Evolutionary conservation across 108 stramenopile genomes (phyloP).

Genomic region (Stephanodiscus minutulus): DNA sequence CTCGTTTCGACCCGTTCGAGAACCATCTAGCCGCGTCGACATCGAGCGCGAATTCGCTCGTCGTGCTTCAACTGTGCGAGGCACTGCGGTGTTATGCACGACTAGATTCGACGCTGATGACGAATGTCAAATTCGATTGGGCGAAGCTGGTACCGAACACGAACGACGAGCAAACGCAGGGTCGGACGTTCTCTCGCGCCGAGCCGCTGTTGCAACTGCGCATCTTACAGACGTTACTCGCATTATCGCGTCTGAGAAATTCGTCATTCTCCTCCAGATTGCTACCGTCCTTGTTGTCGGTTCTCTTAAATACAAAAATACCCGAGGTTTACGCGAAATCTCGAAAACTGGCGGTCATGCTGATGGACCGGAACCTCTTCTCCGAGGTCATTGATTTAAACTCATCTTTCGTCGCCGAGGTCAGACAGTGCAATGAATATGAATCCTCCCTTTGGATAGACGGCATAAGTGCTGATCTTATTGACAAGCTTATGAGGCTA

Average conservation of each 20-base stretch:
- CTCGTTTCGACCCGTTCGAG: conserved; percentile 56
- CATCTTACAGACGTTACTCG: conserved; percentile 40
- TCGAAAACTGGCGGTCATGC: conserved; percentile 30
- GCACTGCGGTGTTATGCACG: conserved; percentile 47
- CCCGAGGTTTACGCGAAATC: conserved; percentile 38
- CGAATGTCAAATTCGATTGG: conserved; percentile 65
- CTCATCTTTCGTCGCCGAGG: conserved; percentile 3
- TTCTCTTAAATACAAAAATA: conserved; percentile 20
- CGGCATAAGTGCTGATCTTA: conserved; percentile 23
- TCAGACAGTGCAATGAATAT: conserved; percentile 21
- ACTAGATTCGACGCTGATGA: conserved; percentile 41
- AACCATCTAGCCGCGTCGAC: not conserved
- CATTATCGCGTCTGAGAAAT: conserved; percentile 16
- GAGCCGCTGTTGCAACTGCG: conserved; percentile 35
- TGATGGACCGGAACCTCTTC: conserved; percentile 41
- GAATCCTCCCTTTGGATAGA: conserved; percentile 52
- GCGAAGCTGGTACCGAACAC: conserved; percentile 61
- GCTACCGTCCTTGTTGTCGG: conserved; percentile 25
- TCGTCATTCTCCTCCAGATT: conserved; percentile 27
- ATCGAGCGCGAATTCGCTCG: conserved; percentile 25
- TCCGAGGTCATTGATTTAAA: not conserved
- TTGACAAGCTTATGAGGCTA: conserved; percentile 27
- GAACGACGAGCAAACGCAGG: conserved; percentile 2
- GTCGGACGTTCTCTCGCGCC: conserved; percentile 26
- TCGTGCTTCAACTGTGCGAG: conserved; percentile 38